These are phyloP conservation scores for Schizophyllum amplum DNA, from an alignment of 1,284 basidiomycete species.

Conservation along the genomic window DNA sequence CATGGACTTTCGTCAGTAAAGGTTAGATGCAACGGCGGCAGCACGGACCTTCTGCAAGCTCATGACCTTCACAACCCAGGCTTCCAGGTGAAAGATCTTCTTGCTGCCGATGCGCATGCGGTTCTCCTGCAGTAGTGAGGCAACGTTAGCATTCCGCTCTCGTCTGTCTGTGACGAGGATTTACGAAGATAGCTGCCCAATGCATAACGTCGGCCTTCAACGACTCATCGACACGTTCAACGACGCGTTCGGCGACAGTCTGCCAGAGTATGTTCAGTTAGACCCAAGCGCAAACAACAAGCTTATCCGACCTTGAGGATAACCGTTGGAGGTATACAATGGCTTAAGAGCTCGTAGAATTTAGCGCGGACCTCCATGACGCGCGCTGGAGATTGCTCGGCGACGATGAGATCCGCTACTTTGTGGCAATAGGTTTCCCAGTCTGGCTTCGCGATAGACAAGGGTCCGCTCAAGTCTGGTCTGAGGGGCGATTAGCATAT, in stretches of 20 bases:
- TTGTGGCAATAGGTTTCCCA: conserved; percentile 98
- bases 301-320: conserved; percentile 67
- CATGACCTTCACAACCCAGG: conserved; percentile 86
- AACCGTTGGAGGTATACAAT: conserved; percentile 95
- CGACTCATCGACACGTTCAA: conserved; percentile 82
- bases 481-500: conserved; percentile 23
- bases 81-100: conserved; percentile 94
- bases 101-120: conserved; percentile 88
- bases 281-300: no score
- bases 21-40: no score
- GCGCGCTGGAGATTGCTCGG: conserved; percentile 86
- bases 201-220: conserved; percentile 89
- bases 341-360: conserved; percentile 92
- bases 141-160: not conserved
- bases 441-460: conserved; percentile 90
- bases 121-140: conserved; percentile 54
- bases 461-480: conserved; percentile 64
- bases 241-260: conserved; percentile 84
- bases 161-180: conserved; percentile 19
- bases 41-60: conserved; percentile 63
- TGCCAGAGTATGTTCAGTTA: no score
- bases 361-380: conserved; percentile 90
- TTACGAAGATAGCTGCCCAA: conserved; percentile 93
- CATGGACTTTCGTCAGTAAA: not conserved
- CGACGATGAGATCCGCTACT: conserved; percentile 89